These are phyloP conservation scores for Alternaria longipes DNA, from an alignment of 2,329 filamentous ascomycete genomes.

Conservation along the genomic window DNA sequence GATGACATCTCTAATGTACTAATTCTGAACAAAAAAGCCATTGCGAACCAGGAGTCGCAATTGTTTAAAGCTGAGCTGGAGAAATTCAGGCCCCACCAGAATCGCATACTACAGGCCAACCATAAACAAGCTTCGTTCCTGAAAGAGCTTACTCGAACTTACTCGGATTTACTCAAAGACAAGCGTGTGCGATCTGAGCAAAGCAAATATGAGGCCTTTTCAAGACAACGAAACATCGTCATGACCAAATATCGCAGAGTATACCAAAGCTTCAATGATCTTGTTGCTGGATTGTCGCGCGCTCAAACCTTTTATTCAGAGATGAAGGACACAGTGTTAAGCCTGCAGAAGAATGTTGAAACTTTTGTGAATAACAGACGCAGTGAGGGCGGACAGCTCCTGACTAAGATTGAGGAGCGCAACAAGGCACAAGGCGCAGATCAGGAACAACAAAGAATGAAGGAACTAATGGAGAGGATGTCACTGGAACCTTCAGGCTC, in stretches of 20 bases:
- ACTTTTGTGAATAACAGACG: constrained; percentile 95
- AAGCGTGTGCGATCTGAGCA: constrained; percentile 93
- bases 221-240: constrained; percentile 80
- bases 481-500: constrained; percentile 71
- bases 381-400: constrained; percentile 87
- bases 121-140: constrained; percentile 94
- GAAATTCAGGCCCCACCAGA: constrained; percentile 94
- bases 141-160: constrained; percentile 90
- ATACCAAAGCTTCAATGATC: constrained; percentile 90
- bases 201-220: constrained; percentile 91
- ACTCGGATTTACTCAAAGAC: constrained; percentile 89
- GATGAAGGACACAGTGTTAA: constrained; percentile 94
- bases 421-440: constrained; percentile 78
- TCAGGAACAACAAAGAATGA: constrained; percentile 83
- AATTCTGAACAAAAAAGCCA: constrained; percentile 97
- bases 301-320: constrained; percentile 94
- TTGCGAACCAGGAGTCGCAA: constrained; percentile 88
- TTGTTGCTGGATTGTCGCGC: constrained; percentile 83
- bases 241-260: constrained; percentile 89
- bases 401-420: constrained; percentile 86
- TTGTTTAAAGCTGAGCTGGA: constrained; percentile 97
- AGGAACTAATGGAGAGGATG: constrained; percentile 94
- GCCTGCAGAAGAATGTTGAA: constrained; percentile 93
- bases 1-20: constrained; percentile 98
- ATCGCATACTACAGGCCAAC: constrained; percentile 86